Evolutionary conservation across 2,329 filamentous ascomycete genomes (phyloP), one percentile per base, ranked within the genome.

Genomic region (Aureobasidium mangrovei): DNA sequence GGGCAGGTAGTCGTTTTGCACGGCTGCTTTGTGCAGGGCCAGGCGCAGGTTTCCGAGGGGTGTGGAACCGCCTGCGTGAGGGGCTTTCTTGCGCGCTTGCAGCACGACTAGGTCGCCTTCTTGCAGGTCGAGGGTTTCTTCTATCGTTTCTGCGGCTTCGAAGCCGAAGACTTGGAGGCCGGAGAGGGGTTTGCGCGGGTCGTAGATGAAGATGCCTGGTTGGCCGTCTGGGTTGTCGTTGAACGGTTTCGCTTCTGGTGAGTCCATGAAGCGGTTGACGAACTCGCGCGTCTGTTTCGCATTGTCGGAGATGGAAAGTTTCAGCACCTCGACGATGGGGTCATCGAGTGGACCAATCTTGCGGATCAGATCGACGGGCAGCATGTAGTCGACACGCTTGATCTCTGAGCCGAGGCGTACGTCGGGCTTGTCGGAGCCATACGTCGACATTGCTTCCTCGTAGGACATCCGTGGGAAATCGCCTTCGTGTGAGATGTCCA

Each of bases 341-440:
- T 85, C 68, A 2, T 78, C 63, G 0, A 94, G 70, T 1, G 80
- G 75, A 0, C 85, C 85, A 53, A 96, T 86, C 77, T 89, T 95
- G 62, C 76, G 72, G 40, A 86, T 75, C 9, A 95, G 84, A 55
- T 85, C 77, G 5, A 71, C 64, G 6, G 81, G 78, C 4, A 86
- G 72, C 55, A 85, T 69, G 58, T 84, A 71, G 24, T 85, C 82
- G 38, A 95, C 31, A 12, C 38, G 33, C 66, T 74, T 51, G 67
- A 87, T 84, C 63, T 80, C 72, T 28, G 82, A 83, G 1, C 81
- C 79, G 36, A 91, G 85, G 18, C 93, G 82, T 7, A 91, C 72
- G 65, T 98, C 93, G 3, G 93, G 93, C 69, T 98, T 98, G 69
- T 98, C 93, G 4, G 83, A 86, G 8, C 93, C 93, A 64, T 91